phyloP scores from a whole-genome alignment of 2,329 filamentous ascomycete genomes.

The Pleochaeta shiraiana region DNA sequence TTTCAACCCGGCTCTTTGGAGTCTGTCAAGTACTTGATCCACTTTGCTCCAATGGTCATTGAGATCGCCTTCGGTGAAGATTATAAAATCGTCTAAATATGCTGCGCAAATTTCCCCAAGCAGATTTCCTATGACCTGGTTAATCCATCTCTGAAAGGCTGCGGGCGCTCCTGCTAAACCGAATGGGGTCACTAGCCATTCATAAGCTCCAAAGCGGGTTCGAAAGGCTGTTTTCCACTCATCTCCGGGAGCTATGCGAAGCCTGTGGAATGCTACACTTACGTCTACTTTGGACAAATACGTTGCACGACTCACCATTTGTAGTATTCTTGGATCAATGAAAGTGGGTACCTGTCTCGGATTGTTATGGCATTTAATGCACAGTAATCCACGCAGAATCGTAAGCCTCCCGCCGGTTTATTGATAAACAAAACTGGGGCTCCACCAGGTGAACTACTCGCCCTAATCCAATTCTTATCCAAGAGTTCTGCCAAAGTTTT shows the following conservation, averaged over 20 bases:
- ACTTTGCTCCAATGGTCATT: too few species aligned
- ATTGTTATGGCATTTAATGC: not conserved
- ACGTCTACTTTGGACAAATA: not conserved
- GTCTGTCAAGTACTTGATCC: too few species aligned
- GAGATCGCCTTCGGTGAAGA: too few species aligned
- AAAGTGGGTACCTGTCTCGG: not conserved
- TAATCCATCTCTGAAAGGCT: constrained; percentile 2
- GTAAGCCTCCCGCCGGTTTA: not conserved
- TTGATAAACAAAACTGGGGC: constrained; percentile 1
- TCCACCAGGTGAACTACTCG: not conserved
- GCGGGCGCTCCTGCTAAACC: not conserved
- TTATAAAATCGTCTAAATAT: too few species aligned
- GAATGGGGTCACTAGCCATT: not conserved
- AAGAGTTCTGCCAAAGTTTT: not conserved
- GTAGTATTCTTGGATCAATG: not conserved
- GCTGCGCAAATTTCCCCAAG: too few species aligned
- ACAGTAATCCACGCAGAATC: not conserved
- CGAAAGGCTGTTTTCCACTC: constrained; percentile 2
- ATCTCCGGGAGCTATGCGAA: not conserved
- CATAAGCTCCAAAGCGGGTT: not conserved
- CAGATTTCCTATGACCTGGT: not conserved
- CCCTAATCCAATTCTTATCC: not conserved
- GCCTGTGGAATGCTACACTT: not conserved
- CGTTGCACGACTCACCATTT: not conserved
- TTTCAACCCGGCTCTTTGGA: too few species aligned